Evolutionary conservation across 2,329 filamentous ascomycete genomes (phyloP).

Genomic region (Aciculosporium take): DNA sequence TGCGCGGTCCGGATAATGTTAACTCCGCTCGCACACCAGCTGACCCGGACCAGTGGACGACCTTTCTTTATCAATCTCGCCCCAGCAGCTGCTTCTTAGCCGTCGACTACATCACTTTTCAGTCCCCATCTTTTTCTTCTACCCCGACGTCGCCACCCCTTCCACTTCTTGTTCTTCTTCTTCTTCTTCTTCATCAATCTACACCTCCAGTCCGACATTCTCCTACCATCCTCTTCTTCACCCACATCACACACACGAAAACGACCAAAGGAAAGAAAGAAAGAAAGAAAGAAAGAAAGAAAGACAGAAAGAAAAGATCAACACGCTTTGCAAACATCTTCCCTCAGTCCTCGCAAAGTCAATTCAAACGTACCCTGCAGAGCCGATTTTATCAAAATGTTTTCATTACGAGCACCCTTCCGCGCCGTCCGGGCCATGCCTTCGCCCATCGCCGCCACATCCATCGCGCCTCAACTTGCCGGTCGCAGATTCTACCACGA

Average conservation of each 20-base stretch:
- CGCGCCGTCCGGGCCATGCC: conserved; percentile 8
- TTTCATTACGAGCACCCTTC: conserved; percentile 8
- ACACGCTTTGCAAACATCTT: neutral
- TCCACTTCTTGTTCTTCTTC: too few species aligned
- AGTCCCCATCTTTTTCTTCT: neutral
- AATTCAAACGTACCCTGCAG: neutral
- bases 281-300: neutral
- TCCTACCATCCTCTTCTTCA: neutral
- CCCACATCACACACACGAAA: neutral
- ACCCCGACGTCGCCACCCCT: conserved; percentile 4
- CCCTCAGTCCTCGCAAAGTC: neutral
- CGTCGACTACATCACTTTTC: neutral
- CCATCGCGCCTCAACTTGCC: conserved; percentile 16
- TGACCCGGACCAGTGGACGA: too few species aligned
- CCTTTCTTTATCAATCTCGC: conserved; percentile 4
- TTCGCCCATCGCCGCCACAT: conserved; percentile 7
- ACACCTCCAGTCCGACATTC: conserved; percentile 1
- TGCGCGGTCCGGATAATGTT: neutral
- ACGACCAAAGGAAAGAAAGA: neutral
- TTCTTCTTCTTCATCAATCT: neutral
- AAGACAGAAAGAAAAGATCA: neutral
- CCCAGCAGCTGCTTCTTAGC: neutral
- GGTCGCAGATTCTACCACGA: conserved; percentile 33
- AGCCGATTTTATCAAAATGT: conserved; percentile 4
- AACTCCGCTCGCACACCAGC: too few species aligned